Conservation (phyloP, 257 asterid genomes). For the Plantago ovata region DNA sequence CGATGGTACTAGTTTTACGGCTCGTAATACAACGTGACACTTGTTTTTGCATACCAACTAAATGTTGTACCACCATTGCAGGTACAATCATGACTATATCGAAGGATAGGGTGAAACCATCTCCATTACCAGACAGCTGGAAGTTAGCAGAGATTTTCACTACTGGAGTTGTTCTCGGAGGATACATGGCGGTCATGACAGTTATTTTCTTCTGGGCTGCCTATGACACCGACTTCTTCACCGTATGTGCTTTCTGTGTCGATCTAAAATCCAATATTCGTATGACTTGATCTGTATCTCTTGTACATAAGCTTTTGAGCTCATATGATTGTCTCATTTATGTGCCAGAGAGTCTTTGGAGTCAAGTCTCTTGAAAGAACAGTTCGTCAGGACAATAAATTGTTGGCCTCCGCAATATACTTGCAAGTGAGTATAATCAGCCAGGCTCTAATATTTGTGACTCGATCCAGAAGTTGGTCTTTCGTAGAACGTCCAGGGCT, state of each 20-base stretch:
- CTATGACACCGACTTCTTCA: conserved; percentile 53
- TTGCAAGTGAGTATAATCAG: conserved; percentile 30
- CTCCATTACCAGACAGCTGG: conserved; percentile 72
- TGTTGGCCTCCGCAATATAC: conserved; percentile 28
- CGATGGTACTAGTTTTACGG: conserved; percentile 19
- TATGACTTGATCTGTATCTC: background rate
- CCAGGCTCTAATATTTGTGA: conserved; percentile 32
- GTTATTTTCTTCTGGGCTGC: conserved; percentile 69
- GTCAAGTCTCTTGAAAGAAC: conserved; percentile 24
- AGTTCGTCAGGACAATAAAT: conserved; percentile 19
- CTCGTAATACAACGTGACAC: conserved; percentile 9
- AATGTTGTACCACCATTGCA: conserved; percentile 9
- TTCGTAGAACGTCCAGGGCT: conserved; percentile 27
- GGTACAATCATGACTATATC: conserved; percentile 71
- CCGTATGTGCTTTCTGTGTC: conserved; percentile 26
- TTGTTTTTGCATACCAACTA: conserved; percentile 5
- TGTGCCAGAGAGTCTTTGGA: conserved; percentile 22
- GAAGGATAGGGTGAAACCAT: conserved; percentile 66
- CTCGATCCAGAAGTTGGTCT: conserved; percentile 28
- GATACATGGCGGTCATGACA: conserved; percentile 64
- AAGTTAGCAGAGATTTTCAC: conserved; percentile 56
- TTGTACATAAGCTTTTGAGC: background rate
- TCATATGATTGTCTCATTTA: background rate
- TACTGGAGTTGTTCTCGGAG: conserved; percentile 55
- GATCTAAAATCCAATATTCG: background rate